phyloP scores from a whole-genome alignment of 805 yeast genomes.

The Teunomyces kruisii region DNA sequence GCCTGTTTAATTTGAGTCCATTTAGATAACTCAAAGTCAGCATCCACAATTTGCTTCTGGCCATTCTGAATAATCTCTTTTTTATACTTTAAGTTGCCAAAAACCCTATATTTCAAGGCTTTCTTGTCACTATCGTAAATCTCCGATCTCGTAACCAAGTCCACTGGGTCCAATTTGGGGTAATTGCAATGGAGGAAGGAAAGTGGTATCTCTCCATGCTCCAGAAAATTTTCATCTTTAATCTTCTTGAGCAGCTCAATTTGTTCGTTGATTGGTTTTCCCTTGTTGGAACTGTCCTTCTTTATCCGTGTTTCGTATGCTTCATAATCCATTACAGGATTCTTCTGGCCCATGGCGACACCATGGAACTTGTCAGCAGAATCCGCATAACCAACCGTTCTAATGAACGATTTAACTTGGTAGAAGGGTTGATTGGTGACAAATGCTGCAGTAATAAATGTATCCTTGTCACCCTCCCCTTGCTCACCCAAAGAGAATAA shows the following conservation, averaged over 20 bases:
- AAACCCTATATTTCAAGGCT: slow-evolving; percentile 27
- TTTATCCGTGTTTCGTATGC: slow-evolving; percentile 6
- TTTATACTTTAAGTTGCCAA: slow-evolving; percentile 22
- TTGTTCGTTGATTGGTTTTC: slow-evolving; percentile 21
- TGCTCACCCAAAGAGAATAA: slow-evolving; percentile 55
- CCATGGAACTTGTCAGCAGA: slow-evolving; percentile 27
- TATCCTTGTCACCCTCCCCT: slow-evolving; percentile 24
- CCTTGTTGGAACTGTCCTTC: slow-evolving; percentile 5
- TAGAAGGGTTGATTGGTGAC: slow-evolving; percentile 13
- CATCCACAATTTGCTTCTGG: slow-evolving; percentile 5
- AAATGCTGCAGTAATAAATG: slow-evolving; percentile 19
- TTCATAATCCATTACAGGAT: slow-evolving; percentile 12
- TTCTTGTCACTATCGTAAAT: slow-evolving; percentile 24
- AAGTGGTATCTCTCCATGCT: slow-evolving; percentile 19
- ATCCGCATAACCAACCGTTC: slow-evolving; percentile 31
- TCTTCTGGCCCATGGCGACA: slow-evolving; percentile 24
- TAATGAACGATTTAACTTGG: slow-evolving; percentile 41
- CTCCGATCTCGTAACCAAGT: slow-evolving; percentile 21
- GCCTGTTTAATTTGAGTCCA: slow-evolving; percentile 29
- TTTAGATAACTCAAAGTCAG: slow-evolving; percentile 32
- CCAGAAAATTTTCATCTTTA: slow-evolving; percentile 16
- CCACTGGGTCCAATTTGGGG: slow-evolving; percentile 36
- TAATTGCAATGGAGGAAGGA: slow-evolving; percentile 36
- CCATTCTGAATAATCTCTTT: slow-evolving; percentile 4
- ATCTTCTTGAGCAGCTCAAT: slow-evolving; percentile 20